Percentiles rank a stretch among this genome's conserved stretches.
These are phyloP conservation scores for Rhodotorula toruloides DNA, from an alignment of 768 basidiomycete species.

Conservation along the genomic window DNA sequence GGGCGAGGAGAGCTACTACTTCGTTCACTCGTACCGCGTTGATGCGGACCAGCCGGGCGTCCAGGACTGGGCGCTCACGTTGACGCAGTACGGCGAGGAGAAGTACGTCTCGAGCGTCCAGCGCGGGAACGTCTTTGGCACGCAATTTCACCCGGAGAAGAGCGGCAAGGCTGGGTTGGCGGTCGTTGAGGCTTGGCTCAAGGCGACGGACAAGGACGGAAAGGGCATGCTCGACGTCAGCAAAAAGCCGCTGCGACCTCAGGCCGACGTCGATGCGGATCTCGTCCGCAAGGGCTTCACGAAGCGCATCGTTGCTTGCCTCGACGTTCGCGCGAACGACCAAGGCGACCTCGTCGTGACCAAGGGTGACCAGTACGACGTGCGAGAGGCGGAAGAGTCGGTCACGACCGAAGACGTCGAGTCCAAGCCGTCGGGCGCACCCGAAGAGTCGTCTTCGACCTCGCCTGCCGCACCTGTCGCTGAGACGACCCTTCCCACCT, in stretches of 20 bases:
- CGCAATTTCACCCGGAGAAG: slow-evolving; percentile 98
- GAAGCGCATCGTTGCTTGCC: slow-evolving; percentile 90
- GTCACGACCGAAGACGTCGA: slow-evolving; percentile 1
- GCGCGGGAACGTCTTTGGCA: slow-evolving; percentile 77
- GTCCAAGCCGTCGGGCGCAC: slow-evolving; percentile 26
- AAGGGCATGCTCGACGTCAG: slow-evolving; percentile 27
- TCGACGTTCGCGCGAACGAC: slow-evolving; percentile 97
- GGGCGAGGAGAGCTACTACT: slow-evolving; percentile 72
- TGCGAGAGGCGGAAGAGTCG: slow-evolving; percentile 27
- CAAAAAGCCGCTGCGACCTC: slow-evolving; percentile 13
- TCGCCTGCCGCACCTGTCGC: slow-evolving; percentile 24
- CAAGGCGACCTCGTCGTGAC: slow-evolving; percentile 95
- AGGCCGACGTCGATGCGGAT: slow-evolving; percentile 28
- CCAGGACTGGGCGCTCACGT: slow-evolving; percentile 72
- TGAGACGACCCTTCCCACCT: slow-evolving; percentile 21
- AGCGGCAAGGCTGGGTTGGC: slow-evolving; percentile 79
- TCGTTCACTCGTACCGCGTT: slow-evolving; percentile 91
- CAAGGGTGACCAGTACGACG: slow-evolving; percentile 88
- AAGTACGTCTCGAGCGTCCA: slow-evolving; percentile 79
- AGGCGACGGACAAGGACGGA: slow-evolving; percentile 14
- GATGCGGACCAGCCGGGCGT: slow-evolving; percentile 60
- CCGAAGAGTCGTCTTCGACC: slow-evolving; percentile 20
- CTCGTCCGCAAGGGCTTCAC: slow-evolving; percentile 59
- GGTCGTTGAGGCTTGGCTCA: slow-evolving; percentile 73
- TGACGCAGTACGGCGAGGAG: slow-evolving; percentile 91